Evolutionary conservation across 306 rosid species (phyloP), one percentile per base, ranked within the genome.

Genomic region (Pachyrhizus erosus): DNA sequence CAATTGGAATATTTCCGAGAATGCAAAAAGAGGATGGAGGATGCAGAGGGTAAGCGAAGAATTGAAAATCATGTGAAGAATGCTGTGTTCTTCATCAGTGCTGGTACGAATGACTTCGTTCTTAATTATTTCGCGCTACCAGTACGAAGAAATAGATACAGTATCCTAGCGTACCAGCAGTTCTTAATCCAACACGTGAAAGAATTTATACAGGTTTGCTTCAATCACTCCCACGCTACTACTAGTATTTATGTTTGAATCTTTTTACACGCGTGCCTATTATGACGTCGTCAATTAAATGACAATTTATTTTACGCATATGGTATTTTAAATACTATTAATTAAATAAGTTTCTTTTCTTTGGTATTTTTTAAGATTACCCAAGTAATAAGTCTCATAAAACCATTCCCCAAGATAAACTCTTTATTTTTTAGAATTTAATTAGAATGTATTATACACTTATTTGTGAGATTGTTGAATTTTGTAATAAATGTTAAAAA

Each of bases 21-120:
- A 82, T 90, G 84, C 57, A 93, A 85, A 83, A 68, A 55, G 76
- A 86, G 76, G 54, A 7, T 93, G 26, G 90, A 86, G 61, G 45
- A 17, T 8, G 85, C 10, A 0, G 24, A 83, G 17, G 97, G 96
- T 5, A 90, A 87, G 75, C 14, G 86, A 70, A 67, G 84, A 69
- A 82, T 71, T 1, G 84, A 90, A 33, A n/a, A 60, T 10, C 97
- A 90, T 14, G 54, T 93, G 1, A 70, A 83, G 33, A 90, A 87
- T 0, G 92, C 94, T 3, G 39, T 26, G 34, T 90, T 86, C 82
- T n/a, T 93, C 70, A 33, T 91, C 5, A 91, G 97, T 52, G 97
- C 97, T 20, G 97, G 92, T 1, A 90, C 96, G n/a, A 93, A 93
- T 82, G 97, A 93, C 72, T 93, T 89, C 12, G 91, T 85, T 1